A percentile compares a stretch with the other conserved stretches of the same genome.
Conservation (phyloP, 2,329 filamentous ascomycete species). For the Ploettnerulaceae sp. region DNA sequence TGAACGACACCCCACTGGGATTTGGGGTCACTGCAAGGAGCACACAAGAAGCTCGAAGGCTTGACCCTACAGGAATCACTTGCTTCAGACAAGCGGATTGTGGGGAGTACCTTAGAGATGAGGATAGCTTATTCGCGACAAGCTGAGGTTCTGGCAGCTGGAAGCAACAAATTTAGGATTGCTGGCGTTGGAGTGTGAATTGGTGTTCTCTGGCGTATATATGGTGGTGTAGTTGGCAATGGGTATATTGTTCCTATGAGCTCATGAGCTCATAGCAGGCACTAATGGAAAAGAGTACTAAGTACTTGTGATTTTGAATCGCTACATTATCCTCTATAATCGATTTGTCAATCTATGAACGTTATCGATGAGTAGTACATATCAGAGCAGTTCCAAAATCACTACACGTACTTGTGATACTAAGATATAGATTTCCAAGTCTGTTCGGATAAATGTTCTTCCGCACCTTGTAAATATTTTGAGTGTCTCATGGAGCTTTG, state of each 20-base stretch:
- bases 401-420: no score
- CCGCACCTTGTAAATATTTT: not conserved
- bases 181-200: conserved; percentile 12
- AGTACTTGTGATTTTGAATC: no score
- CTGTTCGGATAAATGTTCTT: conserved; percentile 2
- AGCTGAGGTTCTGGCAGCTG: conserved; percentile 16
- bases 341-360: no score
- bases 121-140: conserved; percentile 59
- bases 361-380: no score
- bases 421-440: no score
- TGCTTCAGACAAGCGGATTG: conserved; percentile 90
- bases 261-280: no score
- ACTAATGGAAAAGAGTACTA: no score
- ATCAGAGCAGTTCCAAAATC: no score
- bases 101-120: conserved; percentile 89
- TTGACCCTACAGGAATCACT: conserved; percentile 87
- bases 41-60: conserved; percentile 72
- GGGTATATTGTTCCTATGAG: no score
- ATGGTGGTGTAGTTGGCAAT: not conserved
- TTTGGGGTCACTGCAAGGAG: conserved; percentile 90
- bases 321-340: no score
- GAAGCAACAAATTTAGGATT: not conserved
- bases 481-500: not conserved
- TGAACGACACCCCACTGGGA: conserved; percentile 90
- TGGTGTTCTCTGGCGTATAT: conserved; percentile 8